Evolutionary conservation across 2,329 filamentous ascomycete genomes (phyloP), one percentile per base, ranked within the genome.

Genomic region (Exophiala dermatitidis): DNA sequence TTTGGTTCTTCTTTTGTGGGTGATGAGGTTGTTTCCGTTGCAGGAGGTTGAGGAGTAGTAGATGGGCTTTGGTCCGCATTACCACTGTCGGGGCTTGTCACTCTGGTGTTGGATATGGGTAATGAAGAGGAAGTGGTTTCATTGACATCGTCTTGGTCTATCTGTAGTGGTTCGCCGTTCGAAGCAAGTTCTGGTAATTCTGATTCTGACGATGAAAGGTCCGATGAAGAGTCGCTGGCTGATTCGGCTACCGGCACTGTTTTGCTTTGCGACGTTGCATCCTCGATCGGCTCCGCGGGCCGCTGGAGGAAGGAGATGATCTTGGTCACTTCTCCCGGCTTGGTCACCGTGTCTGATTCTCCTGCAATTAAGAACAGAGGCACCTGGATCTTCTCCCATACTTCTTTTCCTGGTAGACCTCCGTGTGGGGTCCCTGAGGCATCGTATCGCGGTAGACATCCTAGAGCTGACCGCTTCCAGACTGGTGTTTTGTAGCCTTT

Each of bases 351-450:
- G 65, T 98, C 93, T 4, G 80, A 76, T 63, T 88, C 84, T 26
- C 87, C 91, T 9, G 82, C 88, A 43, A 95, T 78, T 1, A 97
- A 76, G 58, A 88, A 86, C 2, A 95, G 75, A 0, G 91, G 90
- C 1, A 87, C 74, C 12, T 82, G 69, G 9, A 96, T 73, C 5
- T 80, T 81, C 28, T 77, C 74, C 93, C 93, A 97, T 1, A 82
- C 72, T 4, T 84, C 77, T 57, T 78, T 69, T 0, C 85, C 84
- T 1, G 89, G 84, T 5, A 94, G 68, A 0, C 88, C 88, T 2
- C 83, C 82, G 5, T 67, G 65, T 0, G 80, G 69, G 29, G 74
- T 67, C 1, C 77, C 80, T 5, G 74, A 65, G 2, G 75, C 65
- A 47, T 81, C 67, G 53, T 84, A 85, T 0, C 68, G 70, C 0